phyloP scores from a whole-genome alignment of 1,139 yeast species.

The Sugiyamaella pinicola region DNA sequence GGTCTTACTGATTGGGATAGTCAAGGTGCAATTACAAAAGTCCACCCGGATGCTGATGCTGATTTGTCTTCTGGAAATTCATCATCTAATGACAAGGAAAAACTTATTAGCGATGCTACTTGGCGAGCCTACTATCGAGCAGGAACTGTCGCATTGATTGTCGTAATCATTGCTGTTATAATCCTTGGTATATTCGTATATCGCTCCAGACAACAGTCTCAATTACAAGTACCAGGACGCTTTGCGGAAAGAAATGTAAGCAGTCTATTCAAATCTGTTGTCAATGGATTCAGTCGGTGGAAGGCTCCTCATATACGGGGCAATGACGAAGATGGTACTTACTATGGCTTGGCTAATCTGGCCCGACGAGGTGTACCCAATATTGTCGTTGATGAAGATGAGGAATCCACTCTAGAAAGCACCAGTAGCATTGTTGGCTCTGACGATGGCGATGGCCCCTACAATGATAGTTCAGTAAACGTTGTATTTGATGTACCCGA shows the following conservation, averaged over 20 bases:
- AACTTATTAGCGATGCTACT: slow-evolving; percentile 39
- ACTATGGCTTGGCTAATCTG: slow-evolving; percentile 18
- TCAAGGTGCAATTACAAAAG: slow-evolving; percentile 20
- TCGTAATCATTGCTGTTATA: slow-evolving; percentile 37
- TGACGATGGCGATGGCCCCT: slow-evolving; percentile 17
- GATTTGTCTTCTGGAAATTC: slow-evolving; percentile 6
- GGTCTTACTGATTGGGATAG: slow-evolving; percentile 34
- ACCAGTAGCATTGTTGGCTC: slow-evolving; percentile 12
- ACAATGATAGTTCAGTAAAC: slow-evolving; percentile 20
- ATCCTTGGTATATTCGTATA: slow-evolving; percentile 28
- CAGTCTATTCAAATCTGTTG: slow-evolving; percentile 28
- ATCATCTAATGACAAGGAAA: slow-evolving; percentile 22
- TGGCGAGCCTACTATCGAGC: slow-evolving; percentile 46
- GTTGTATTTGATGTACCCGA: slow-evolving; percentile 21
- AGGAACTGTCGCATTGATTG: slow-evolving; percentile 43
- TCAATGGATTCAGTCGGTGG: slow-evolving; percentile 37
- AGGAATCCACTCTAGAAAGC: slow-evolving; percentile 20
- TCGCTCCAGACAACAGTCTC: slow-evolving; percentile 23
- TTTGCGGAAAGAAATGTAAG: slow-evolving; percentile 18
- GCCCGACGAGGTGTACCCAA: slow-evolving; percentile 17
- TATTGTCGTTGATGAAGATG: slow-evolving; percentile 24
- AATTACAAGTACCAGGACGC: slow-evolving; percentile 8
- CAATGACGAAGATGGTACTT: slow-evolving; percentile 17
- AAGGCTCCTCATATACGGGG: slow-evolving; percentile 26
- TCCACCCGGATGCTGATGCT: slow-evolving; percentile 20